phyloP scores from a whole-genome alignment of 2,329 filamentous ascomycete genomes.

The Nemania abortiva region DNA sequence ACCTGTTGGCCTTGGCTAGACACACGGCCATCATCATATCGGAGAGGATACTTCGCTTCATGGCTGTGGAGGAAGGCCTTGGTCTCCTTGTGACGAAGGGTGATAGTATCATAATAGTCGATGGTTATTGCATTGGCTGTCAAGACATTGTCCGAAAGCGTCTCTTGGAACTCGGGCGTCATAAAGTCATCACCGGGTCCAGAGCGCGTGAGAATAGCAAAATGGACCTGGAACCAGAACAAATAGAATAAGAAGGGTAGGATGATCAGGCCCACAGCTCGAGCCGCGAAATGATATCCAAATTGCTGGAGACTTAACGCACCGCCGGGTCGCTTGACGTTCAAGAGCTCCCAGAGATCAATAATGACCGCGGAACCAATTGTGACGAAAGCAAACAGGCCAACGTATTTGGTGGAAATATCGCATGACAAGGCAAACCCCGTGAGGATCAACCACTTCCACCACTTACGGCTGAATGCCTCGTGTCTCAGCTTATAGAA shows the following conservation, averaged over 20 bases:
- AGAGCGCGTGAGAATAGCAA: conserved; percentile 86
- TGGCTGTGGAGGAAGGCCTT: conserved; percentile 97
- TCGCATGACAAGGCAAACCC: conserved; percentile 96
- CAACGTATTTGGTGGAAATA: conserved; percentile 98
- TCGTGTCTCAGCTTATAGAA: conserved; percentile 96
- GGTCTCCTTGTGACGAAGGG: conserved; percentile 95
- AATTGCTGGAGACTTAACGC: conserved; percentile 84
- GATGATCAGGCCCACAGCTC: conserved; percentile 85
- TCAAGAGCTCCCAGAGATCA: conserved; percentile 93
- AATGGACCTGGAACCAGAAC: conserved; percentile 99
- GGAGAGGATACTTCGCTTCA: conserved; percentile 85
- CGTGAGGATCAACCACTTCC: conserved; percentile 98
- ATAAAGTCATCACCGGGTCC: conserved; percentile 99
- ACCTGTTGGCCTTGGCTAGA: conserved; percentile 98
- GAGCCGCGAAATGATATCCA: conserved; percentile 88
- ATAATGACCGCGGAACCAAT: conserved; percentile 94
- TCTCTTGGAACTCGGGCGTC: conserved; percentile 98
- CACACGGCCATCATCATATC: conserved; percentile 96
- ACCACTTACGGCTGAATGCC: conserved; percentile 96
- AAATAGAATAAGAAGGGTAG: conserved; percentile 98
- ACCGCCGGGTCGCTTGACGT: conserved; percentile 86
- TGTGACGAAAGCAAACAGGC: conserved; percentile 95
- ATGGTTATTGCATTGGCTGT: conserved; percentile 86
- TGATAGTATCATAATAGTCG: conserved; percentile 89
- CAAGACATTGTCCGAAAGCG: conserved; percentile 94